Conservation (phyloP, 495 filamentous ascomycete genomes). For the Friedmanniomyces simplex region DNA sequence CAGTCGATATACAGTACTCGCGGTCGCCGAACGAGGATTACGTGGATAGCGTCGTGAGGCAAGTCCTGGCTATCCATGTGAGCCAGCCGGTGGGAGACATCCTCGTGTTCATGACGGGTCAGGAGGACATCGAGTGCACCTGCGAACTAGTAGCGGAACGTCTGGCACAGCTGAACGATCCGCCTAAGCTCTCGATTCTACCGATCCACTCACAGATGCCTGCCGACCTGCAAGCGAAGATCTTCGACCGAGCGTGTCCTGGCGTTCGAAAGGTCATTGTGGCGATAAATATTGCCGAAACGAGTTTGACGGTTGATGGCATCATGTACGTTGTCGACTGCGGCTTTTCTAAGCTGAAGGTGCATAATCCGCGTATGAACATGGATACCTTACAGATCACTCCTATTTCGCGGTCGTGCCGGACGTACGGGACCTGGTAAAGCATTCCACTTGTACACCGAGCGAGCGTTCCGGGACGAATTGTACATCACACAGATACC, state of each 20-base stretch:
- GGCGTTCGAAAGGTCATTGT: slow-evolving; percentile 96
- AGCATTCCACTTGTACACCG: slow-evolving; percentile 89
- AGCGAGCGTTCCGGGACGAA: slow-evolving; percentile 90
- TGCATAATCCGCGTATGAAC: slow-evolving; percentile 96
- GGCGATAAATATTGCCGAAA: slow-evolving; percentile 97
- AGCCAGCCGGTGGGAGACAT: slow-evolving; percentile 88
- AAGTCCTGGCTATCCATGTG: slow-evolving; percentile 93
- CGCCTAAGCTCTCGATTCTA: slow-evolving; percentile 85
- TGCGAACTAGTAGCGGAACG: slow-evolving; percentile 87
- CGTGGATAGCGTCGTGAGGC: slow-evolving; percentile 92
- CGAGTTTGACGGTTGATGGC: slow-evolving; percentile 92
- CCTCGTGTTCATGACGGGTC: slow-evolving; percentile 97
- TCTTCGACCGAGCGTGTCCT: slow-evolving; percentile 82
- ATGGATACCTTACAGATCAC: slow-evolving; percentile 99
- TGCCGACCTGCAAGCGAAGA: slow-evolving; percentile 91
- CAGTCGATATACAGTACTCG: slow-evolving; percentile 95
- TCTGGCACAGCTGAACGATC: slow-evolving; percentile 84
- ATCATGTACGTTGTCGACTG: slow-evolving; percentile 99
- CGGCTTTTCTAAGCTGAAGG: slow-evolving; percentile 94
- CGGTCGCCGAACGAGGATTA: slow-evolving; percentile 95
- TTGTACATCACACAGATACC: slow-evolving; percentile 96
- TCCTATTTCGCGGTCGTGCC: slow-evolving; percentile 89
- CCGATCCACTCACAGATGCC: slow-evolving; percentile 99
- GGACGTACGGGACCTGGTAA: slow-evolving; percentile 92
- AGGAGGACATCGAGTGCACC: slow-evolving; percentile 96